Evolutionary conservation across 2,329 filamentous ascomycete species (phyloP).

Genomic region (Didymella keratinophila): DNA sequence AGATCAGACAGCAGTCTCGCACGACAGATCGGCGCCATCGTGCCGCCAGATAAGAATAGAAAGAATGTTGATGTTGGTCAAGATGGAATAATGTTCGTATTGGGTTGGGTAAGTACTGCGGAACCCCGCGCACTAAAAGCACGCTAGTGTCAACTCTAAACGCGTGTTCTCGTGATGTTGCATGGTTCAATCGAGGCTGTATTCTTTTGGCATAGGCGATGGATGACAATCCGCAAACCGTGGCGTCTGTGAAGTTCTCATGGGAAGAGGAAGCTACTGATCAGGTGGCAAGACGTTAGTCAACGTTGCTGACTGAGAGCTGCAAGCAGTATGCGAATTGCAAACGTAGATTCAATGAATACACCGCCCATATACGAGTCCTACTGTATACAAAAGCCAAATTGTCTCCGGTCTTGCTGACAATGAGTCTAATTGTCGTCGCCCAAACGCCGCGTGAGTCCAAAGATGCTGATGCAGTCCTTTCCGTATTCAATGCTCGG

Average conservation of each 20-base stretch:
- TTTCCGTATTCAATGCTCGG: too few relatives aligned
- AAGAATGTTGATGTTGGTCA: background rate
- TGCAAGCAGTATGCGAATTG: too few relatives aligned
- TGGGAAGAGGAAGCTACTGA: too few relatives aligned
- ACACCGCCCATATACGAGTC: background rate
- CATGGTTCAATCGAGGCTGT: background rate
- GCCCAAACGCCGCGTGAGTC: background rate
- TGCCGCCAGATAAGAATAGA: background rate
- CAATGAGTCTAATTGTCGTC: background rate
- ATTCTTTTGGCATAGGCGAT: too few relatives aligned
- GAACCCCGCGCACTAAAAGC: conserved; percentile 11
- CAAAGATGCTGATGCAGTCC: background rate
- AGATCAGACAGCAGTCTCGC: conserved; percentile 36
- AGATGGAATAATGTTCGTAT: background rate
- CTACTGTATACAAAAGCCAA: background rate
- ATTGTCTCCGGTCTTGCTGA: background rate
- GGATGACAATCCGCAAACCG: too few relatives aligned
- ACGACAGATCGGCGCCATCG: conserved; percentile 27
- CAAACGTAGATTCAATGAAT: background rate
- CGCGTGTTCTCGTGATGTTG: conserved; percentile 20
- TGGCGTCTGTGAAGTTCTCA: too few relatives aligned
- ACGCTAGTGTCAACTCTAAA: conserved; percentile 10
- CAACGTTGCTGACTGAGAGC: too few relatives aligned
- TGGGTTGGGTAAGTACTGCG: background rate
- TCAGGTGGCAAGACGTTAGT: too few relatives aligned